phyloP scores from a whole-genome alignment of 179 eudicot species.

The Carnegiea gigantea region DNA sequence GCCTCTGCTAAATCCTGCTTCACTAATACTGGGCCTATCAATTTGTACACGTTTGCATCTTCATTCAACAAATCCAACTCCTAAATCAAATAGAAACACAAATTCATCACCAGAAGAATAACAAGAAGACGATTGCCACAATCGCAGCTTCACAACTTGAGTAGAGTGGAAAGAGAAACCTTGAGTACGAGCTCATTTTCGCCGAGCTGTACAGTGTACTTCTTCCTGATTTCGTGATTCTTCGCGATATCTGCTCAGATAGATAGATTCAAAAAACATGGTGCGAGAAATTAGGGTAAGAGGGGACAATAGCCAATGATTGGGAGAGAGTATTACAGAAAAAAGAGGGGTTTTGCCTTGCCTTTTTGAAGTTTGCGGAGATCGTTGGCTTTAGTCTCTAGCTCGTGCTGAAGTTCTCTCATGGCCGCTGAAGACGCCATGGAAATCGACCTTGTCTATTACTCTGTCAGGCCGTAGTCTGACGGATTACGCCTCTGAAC shows the following conservation, averaged over 20 bases:
- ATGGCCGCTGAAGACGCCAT: constrained; percentile 54
- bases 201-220: constrained; percentile 93
- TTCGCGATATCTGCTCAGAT: constrained; percentile 62
- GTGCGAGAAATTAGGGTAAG: not conserved
- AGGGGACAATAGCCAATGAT: not conserved
- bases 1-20: constrained; percentile 99
- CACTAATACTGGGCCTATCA: constrained; percentile 96
- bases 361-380: constrained; percentile 94
- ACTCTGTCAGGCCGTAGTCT: not conserved
- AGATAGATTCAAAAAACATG: not conserved
- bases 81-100: constrained; percentile 32
- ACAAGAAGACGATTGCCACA: not conserved
- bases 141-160: not conserved
- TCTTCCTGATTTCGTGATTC: constrained; percentile 91
- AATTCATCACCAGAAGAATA: not conserved
- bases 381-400: constrained; percentile 79
- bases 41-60: constrained; percentile 92
- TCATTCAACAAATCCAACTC: constrained; percentile 90
- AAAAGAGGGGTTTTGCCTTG: not conserved
- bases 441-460: not conserved
- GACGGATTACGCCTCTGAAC: no score
- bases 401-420: constrained; percentile 69
- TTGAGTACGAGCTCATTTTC: constrained; percentile 98
- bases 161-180: constrained; percentile 32
- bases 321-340: not conserved